Conservation (phyloP, 1,284 basidiomycete genomes). For the Cutaneotrichosporon dermatis region DNA sequence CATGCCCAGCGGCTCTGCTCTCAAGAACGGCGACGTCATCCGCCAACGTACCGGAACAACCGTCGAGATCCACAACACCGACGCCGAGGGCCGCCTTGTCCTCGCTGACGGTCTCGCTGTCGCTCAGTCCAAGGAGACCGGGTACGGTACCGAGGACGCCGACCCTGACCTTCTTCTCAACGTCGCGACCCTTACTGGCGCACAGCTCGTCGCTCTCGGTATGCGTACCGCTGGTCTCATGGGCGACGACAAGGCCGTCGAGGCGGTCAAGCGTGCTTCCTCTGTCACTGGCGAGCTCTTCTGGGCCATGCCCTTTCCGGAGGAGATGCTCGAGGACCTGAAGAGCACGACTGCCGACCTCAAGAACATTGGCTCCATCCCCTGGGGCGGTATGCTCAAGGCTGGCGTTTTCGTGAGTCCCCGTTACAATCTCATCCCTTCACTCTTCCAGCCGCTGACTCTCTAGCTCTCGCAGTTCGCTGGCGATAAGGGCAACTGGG, state of each 20-base stretch:
- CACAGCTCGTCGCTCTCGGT: slow-evolving; percentile 18
- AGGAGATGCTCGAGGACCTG: slow-evolving; percentile 19
- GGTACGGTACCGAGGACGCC: slow-evolving; percentile 19
- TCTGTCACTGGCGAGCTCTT: slow-evolving; percentile 12
- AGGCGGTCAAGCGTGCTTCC: slow-evolving; percentile 10
- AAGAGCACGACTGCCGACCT: slow-evolving; percentile 15
- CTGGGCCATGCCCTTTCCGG: slow-evolving; percentile 22
- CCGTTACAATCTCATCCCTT: too few relatives aligned
- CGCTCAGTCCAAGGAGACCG: slow-evolving; percentile 15
- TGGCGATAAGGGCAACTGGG: slow-evolving; percentile 21
- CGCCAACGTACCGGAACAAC: slow-evolving; percentile 17
- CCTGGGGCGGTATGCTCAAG: slow-evolving; percentile 19
- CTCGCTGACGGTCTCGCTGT: slow-evolving; percentile 18
- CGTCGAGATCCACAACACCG: slow-evolving; percentile 20
- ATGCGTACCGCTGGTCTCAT: slow-evolving; percentile 19
- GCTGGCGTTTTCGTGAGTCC: slow-evolving; percentile 19
- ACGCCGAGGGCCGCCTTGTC: slow-evolving; percentile 22
- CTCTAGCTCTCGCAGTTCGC: slow-evolving; percentile 19
- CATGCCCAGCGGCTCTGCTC: slow-evolving; percentile 18
- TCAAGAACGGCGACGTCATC: slow-evolving; percentile 19
- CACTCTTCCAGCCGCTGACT: too few relatives aligned
- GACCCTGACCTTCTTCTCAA: slow-evolving; percentile 19
- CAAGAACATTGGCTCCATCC: slow-evolving; percentile 14
- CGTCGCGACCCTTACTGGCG: slow-evolving; percentile 19
- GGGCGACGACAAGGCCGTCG: slow-evolving; percentile 18